These are phyloP conservation scores for Ramularia endophylla DNA, from an alignment of 2,329 filamentous ascomycete genomes.

Conservation along the genomic window DNA sequence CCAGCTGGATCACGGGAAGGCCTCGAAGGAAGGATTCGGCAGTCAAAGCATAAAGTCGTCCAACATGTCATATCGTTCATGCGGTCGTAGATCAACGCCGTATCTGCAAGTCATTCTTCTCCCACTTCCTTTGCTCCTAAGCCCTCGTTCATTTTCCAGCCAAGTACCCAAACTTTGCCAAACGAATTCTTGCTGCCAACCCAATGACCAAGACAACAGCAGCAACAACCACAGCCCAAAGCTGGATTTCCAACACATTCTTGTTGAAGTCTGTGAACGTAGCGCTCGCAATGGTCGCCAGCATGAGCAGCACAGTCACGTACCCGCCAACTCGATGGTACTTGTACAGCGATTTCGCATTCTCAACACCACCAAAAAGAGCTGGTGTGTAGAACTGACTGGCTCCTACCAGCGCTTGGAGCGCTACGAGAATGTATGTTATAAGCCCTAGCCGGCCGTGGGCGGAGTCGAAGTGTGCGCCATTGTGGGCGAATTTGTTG, in stretches of 20 bases:
- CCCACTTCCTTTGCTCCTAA: not conserved
- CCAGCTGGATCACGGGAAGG: no score
- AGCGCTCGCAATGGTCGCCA: slow-evolving; percentile 69
- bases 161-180: slow-evolving; percentile 67
- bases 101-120: no score
- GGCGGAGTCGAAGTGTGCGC: slow-evolving; percentile 68
- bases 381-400: slow-evolving; percentile 71
- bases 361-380: slow-evolving; percentile 71
- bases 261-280: slow-evolving; percentile 70
- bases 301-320: slow-evolving; percentile 59
- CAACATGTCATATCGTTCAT: no score
- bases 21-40: no score
- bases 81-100: no score
- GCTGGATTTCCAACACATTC: slow-evolving; percentile 61
- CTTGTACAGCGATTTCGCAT: slow-evolving; percentile 81
- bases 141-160: slow-evolving; percentile 24
- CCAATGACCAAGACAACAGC: slow-evolving; percentile 63
- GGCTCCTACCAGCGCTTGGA: slow-evolving; percentile 74
- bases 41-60: no score
- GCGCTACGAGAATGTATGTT: slow-evolving; percentile 61
- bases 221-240: slow-evolving; percentile 69
- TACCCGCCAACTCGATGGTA: slow-evolving; percentile 82
- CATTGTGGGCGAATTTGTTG: slow-evolving; percentile 69
- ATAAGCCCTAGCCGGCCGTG: slow-evolving; percentile 80
- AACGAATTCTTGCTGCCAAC: slow-evolving; percentile 70